Conservation (phyloP, 495 filamentous ascomycete genomes). For the Diplogelasinospora grovesii region DNA sequence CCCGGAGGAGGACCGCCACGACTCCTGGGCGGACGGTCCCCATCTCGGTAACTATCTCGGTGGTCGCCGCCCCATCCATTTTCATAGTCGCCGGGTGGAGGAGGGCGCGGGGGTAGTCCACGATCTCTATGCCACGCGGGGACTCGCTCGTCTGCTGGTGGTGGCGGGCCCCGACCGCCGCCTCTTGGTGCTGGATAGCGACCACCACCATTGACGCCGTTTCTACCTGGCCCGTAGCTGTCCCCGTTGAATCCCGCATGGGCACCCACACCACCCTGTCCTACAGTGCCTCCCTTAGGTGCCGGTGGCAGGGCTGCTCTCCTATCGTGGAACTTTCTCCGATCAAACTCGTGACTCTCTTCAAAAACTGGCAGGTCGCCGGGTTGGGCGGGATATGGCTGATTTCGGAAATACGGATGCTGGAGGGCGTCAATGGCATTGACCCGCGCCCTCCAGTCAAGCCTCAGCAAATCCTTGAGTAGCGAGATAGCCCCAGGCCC, state of each 20-base stretch:
- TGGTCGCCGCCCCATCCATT: constrained; percentile 31
- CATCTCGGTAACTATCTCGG: constrained; percentile 32
- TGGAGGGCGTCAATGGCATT: constrained; percentile 93
- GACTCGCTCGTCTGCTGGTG: constrained; percentile 36
- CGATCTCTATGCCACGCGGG: constrained; percentile 46
- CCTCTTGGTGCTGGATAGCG: too few species aligned
- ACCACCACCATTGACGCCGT: constrained; percentile 32
- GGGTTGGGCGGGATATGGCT: constrained; percentile 71
- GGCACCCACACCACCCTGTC: constrained; percentile 47
- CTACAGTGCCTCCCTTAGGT: constrained; percentile 81
- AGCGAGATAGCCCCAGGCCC: constrained; percentile 61
- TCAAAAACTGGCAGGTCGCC: constrained; percentile 82
- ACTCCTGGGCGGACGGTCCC: constrained; percentile 21
- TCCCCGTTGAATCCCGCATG: constrained; percentile 42
- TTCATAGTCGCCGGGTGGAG: constrained; percentile 30
- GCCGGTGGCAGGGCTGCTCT: constrained; percentile 76
- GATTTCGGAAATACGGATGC: constrained; percentile 81
- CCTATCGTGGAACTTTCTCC: constrained; percentile 76
- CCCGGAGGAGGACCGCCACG: constrained; percentile 16
- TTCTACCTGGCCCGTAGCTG: constrained; percentile 29
- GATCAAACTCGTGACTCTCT: constrained; percentile 93
- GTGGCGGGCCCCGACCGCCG: constrained; percentile 24
- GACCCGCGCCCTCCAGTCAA: constrained; percentile 81
- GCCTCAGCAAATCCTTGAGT: constrained; percentile 71
- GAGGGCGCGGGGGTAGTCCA: constrained; percentile 39